Evolutionary conservation across 2,329 filamentous ascomycete species (phyloP), one percentile per base, ranked within the genome.

Genomic region (Trichoderma pleuroti): DNA sequence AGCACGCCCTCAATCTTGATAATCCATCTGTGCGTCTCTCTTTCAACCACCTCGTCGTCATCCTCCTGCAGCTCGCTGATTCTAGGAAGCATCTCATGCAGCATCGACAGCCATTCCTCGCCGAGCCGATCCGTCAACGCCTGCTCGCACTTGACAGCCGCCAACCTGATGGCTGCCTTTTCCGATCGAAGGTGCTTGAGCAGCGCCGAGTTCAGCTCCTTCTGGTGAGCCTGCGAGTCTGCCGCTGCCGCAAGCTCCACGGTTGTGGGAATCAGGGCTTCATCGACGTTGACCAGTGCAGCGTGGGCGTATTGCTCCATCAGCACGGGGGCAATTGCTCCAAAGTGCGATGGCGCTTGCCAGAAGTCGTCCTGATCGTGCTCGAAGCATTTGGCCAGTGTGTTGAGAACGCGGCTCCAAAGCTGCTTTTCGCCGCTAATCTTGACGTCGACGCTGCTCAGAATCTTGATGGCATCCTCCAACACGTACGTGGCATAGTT

Each of bases 1-100:
- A 98, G 82, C 34, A 97, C 91, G 60, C 88, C 90, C 82, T 98
- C 95, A 78, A 99, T 97, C 81, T 90, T 90, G 78, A 91, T 88
- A 76, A 98, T 96, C 95, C 96, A 98, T 76, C 89, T 86, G 78
- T 94, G 88, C 46, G 94, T 95, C 84, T 97, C 94, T 77, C 90
- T 86, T 84, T 99, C 96, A 28, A 99, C 95, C 32, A 87, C 86
- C 82, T 98, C 96, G 78, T 98, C 94, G 75, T 98, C 96, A 79
- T 99, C 96, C 78, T 99, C 96, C 82, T 97, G 92, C 77, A 97
- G 81, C 83, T 99, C 96, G 77, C 93, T 97, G 76, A 99, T 97
- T 74, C 95, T 93, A 24, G 97, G 95, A 79, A 99, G 83, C 92
- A 98, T 98, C 86, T 99, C 96, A 0, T 95, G 93, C 78, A 98